Evolutionary conservation across 2,329 filamentous ascomycete species (phyloP), one percentile per base, ranked within the genome.

Genomic region (Neonectria neomacrospora): DNA sequence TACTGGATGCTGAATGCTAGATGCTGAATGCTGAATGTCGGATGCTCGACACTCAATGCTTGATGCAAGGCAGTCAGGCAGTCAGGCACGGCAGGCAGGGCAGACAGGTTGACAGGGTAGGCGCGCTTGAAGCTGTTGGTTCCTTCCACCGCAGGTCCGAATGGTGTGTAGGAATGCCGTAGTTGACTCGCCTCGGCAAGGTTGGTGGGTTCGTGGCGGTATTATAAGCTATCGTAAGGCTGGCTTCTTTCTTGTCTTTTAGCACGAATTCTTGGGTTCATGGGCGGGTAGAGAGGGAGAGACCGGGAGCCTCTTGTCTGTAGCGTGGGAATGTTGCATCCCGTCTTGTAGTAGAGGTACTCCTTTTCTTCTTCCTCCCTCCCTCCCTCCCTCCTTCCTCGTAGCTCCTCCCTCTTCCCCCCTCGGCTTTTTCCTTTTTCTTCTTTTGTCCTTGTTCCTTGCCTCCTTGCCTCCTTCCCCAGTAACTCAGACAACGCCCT

Each of bases 111-210:
- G 18, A 20, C 14, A 20, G 30, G 39, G 26, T 18, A 54, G 41
- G 50, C n/a, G 34, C 28, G 41, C 23, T 39, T 18, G 56, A 51
- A 30, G 50, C 44, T 30, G 48, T 30, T 32, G 23, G 44, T 54
- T 39, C 28, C 20, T 59, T 47, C 55, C 42, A 52, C 47, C 20
- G 20, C 48, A 47, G 48, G 37, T 32, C 32, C 30, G 18, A 22
- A 50, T 18, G 39, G 45, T 11, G 30, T 53, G 56, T 53, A 23
- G 47, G 56, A 34, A 39, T 59, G 45, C 26, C 9, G 28, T 14
- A 30, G 47, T 30, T 50, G 47, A 10, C n/a, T 30, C 45, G 16
- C 45, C n/a, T 23, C 26, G n/a, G 7, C 47, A 20, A 34, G 12
- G 32, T 34, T 48, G 45, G 45, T 16, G 45, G 45, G 47, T 32